Conservation (phyloP, 2,329 filamentous ascomycete species). For the Cryphonectria japonica region DNA sequence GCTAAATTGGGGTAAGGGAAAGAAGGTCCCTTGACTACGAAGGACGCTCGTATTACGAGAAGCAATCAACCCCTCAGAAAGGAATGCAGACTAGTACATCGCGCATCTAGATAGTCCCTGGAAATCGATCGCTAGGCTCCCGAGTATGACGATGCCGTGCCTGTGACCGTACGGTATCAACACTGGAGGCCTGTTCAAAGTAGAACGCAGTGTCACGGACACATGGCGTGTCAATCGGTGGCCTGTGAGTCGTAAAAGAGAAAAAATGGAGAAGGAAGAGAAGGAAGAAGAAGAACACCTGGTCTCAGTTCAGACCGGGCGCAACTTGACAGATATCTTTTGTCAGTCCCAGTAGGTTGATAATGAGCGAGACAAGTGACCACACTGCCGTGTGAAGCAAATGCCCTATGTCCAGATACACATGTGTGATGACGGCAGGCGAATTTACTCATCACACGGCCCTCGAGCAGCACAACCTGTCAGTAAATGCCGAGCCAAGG, state of each 20-base stretch:
- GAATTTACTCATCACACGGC: neutral
- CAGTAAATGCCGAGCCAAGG: neutral
- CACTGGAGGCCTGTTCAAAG: neutral
- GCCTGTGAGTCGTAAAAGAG: neutral
- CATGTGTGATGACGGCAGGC: neutral
- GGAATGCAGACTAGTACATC: neutral
- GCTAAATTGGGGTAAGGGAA: neutral
- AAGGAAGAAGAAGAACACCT: neutral
- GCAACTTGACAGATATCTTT: neutral
- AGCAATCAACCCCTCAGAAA: neutral
- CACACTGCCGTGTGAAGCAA: neutral
- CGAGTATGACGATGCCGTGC: neutral
- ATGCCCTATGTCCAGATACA: neutral
- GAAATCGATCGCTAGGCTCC: neutral
- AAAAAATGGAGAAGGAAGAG: too few relatives aligned
- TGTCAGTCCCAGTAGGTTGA: neutral
- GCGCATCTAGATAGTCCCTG: neutral
- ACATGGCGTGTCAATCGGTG: neutral
- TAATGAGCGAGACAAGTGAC: neutral
- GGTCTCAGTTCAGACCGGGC: neutral
- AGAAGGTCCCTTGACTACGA: neutral
- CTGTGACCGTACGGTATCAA: neutral
- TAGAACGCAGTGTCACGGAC: neutral
- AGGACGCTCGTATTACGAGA: neutral
- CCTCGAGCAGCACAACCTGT: neutral